phyloP scores from a whole-genome alignment of 116 monocot genomes.

The Iris pallida region DNA sequence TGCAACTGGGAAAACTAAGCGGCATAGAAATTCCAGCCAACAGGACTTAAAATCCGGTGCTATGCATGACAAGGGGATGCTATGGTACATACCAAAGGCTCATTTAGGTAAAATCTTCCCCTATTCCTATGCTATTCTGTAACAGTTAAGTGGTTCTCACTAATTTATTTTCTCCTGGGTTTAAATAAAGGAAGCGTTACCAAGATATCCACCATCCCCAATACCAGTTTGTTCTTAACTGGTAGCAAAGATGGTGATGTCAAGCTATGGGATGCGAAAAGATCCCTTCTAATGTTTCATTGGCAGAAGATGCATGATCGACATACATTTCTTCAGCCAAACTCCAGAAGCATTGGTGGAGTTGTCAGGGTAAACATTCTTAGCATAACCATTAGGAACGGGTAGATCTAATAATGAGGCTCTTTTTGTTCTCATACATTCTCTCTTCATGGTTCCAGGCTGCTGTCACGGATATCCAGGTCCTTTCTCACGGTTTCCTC shows the following conservation, averaged over 20 bases:
- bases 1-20: slow-evolving; percentile 71
- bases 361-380: slow-evolving; percentile 68
- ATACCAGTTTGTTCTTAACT: slow-evolving; percentile 82
- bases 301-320: slow-evolving; percentile 92
- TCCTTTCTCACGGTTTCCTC: slow-evolving; percentile 76
- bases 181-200: slow-evolving; percentile 64
- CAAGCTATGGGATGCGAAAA: slow-evolving; percentile 98
- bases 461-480: slow-evolving; percentile 85
- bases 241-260: slow-evolving; percentile 98
- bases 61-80: slow-evolving; percentile 58
- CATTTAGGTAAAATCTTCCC: slow-evolving; percentile 63
- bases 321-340: slow-evolving; percentile 91
- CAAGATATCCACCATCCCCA: slow-evolving; percentile 68
- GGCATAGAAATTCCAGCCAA: slow-evolving; percentile 34
- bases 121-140: background rate
- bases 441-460: slow-evolving; percentile 45
- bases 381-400: background rate
- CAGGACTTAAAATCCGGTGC: slow-evolving; percentile 24
- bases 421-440: slow-evolving; percentile 1
- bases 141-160: background rate
- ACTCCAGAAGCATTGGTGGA: slow-evolving; percentile 75
- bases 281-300: slow-evolving; percentile 54
- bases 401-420: background rate
- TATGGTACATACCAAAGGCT: slow-evolving; percentile 94
- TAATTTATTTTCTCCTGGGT: slow-evolving; percentile 15